phyloP scores from a whole-genome alignment of 1,284 basidiomycete species.

The Ganoderma resinaceum region DNA sequence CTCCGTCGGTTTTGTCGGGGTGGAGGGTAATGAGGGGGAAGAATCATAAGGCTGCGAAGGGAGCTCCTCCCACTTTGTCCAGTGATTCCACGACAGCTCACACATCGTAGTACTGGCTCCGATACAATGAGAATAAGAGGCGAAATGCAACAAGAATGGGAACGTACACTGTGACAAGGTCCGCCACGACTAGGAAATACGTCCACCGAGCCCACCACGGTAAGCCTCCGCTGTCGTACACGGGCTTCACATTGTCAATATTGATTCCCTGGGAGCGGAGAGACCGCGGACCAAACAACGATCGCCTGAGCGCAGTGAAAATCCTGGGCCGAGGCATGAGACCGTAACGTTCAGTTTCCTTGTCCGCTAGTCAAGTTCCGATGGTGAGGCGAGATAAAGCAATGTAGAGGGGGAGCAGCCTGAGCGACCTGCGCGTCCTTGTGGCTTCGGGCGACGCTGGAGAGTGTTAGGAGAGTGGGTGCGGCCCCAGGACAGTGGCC shows the following conservation, averaged over 20 bases:
- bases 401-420: too few relatives aligned
- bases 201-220: slow-evolving; percentile 47
- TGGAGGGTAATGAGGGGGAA: neutral
- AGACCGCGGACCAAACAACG: slow-evolving; percentile 21
- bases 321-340: neutral
- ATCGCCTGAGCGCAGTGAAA: slow-evolving; percentile 2
- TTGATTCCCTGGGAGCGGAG: slow-evolving; percentile 26
- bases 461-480: too few relatives aligned
- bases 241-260: slow-evolving; percentile 29
- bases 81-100: slow-evolving; percentile 48
- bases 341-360: neutral
- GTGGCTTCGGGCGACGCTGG: too few relatives aligned
- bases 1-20: neutral
- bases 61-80: slow-evolving; percentile 42
- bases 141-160: neutral
- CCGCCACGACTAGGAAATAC: slow-evolving; percentile 42
- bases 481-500: neutral
- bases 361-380: neutral
- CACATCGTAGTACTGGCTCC: slow-evolving; percentile 39
- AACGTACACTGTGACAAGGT: slow-evolving; percentile 46
- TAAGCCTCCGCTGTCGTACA: slow-evolving; percentile 40
- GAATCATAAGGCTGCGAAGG: slow-evolving; percentile 10
- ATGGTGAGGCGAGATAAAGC: too few relatives aligned
- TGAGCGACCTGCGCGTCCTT: too few relatives aligned
- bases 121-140: neutral